Evolutionary conservation across 2,329 filamentous ascomycete genomes (phyloP).

Genomic region (Botryotinia convoluta): DNA sequence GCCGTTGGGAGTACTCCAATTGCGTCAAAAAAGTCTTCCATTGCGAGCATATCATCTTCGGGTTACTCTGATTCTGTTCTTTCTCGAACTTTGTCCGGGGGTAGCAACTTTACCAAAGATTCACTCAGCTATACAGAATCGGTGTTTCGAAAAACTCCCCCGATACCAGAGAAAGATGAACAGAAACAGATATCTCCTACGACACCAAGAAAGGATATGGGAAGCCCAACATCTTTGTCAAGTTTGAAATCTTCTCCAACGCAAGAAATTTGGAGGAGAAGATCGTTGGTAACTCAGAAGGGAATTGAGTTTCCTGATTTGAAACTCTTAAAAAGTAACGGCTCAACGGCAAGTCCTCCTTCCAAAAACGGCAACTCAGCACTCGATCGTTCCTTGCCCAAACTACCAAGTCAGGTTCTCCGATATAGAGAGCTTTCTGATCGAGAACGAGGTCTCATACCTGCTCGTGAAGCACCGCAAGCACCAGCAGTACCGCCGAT

Average conservation of each 20-base stretch:
- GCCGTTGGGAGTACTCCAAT: constrained; percentile 30
- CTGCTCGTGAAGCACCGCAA: constrained; percentile 33
- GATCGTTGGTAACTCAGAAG: constrained; percentile 33
- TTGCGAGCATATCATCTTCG: constrained; percentile 30
- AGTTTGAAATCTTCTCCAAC: constrained; percentile 28
- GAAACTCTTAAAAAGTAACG: constrained; percentile 36
- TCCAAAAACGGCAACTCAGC: constrained; percentile 27
- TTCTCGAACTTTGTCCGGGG: constrained; percentile 30
- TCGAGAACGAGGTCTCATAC: constrained; percentile 34
- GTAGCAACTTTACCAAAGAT: constrained; percentile 30
- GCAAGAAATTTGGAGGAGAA: constrained; percentile 35
- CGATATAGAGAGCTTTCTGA: constrained; percentile 23
- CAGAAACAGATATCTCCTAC: constrained; percentile 20
- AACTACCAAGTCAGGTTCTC: constrained; percentile 25
- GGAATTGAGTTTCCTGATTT: constrained; percentile 34
- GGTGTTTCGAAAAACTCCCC: constrained; percentile 26
- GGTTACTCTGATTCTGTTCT: constrained; percentile 29
- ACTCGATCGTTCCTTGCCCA: constrained; percentile 25
- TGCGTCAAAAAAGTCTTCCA: constrained; percentile 24
- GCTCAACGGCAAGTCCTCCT: constrained; percentile 34
- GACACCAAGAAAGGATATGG: constrained; percentile 21
- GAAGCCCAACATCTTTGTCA: constrained; percentile 21
- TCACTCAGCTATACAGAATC: constrained; percentile 32
- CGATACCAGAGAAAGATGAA: constrained; percentile 31
- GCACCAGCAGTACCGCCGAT: constrained; percentile 30